Base-by-base conservation (phyloP, 208 protist species). In the Crithidia bombi region DNA sequence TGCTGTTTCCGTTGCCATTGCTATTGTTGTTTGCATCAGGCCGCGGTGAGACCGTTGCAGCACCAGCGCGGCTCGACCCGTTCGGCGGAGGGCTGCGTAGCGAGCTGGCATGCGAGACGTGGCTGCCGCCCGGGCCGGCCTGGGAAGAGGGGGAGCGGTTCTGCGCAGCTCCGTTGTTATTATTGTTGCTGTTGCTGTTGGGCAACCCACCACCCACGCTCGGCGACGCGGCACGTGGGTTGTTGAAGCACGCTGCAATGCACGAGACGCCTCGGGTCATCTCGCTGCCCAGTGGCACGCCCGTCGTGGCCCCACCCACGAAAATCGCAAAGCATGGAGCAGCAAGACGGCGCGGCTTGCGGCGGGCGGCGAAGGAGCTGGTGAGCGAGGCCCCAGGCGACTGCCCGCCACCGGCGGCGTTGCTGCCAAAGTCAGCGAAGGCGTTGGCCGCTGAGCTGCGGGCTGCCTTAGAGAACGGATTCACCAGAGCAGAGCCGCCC, bases 261-360 rank as follows among this genome's bases (percentile, higher is more conserved):
- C 62, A 58, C 32, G 66, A 46, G 19, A 69, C 61, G 46, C 46
- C 36, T 11, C 57, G 62, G 36, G 49, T 33, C 30, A 47, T 14
- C 44, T 65, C 59, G 28, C 19, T 54, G 44, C 5, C 21, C 43
- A 47, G 10, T 9, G 59, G 59, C 7, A 65, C 21, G 11, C 70
- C 70, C 3, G 54, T 41, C 1, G 35, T 49, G 28, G 63, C 70
- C 17, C 70, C 70, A 23, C 70, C 70, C 2, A 76, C 62, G 19
- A 76, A 80, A 39, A 83, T 58, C 21, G 73, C 78, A 28, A 83
- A 83, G 68, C 73, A 76, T 33, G 78, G 73, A n/a, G 73, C 64
- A 51, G 59, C 51, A 28, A 52, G 39, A 12, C 64, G 52, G n/a
- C 63, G 68, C 23, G 43, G 1, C 69, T 75, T 75, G 41, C 36